Conservation (phyloP, 129 eudicot species). For the Escallonia herrerae region DNA sequence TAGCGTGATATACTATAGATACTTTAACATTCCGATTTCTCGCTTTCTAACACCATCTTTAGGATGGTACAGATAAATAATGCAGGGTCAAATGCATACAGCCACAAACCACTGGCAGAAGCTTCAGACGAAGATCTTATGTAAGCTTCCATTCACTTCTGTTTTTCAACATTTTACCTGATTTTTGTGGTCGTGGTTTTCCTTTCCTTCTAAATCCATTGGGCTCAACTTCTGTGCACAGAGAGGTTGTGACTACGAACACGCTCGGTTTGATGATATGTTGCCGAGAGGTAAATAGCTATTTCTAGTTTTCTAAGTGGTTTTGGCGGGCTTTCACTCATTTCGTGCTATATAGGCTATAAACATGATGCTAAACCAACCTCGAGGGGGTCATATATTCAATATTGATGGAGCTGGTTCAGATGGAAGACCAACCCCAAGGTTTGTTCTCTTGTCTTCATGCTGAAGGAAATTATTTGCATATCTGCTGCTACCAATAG, state of each 20-base stretch:
- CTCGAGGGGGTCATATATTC: constrained; percentile 88
- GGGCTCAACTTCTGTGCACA: constrained; percentile 19
- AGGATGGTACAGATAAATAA: constrained; percentile 81
- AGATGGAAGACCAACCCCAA: constrained; percentile 99
- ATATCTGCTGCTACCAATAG: no score
- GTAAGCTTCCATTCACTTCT: constrained; percentile 28
- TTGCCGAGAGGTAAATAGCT: constrained; percentile 80
- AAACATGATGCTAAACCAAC: constrained; percentile 81
- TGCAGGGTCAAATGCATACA: constrained; percentile 99
- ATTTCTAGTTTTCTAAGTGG: constrained; percentile 1
- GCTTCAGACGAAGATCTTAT: constrained; percentile 96
- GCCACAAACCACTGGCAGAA: constrained; percentile 85
- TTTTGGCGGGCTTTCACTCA: constrained; percentile 16
- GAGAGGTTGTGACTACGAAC: constrained; percentile 97
- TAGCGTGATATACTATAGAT: not conserved
- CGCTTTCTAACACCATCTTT: constrained; percentile 22
- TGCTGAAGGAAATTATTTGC: no score
- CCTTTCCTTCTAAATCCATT: not conserved
- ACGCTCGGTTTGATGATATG: constrained; percentile 99
- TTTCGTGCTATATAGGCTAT: constrained; percentile 59
- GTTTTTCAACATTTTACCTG: not conserved
- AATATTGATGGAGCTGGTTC: constrained; percentile 99
- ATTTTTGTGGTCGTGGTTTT: not conserved
- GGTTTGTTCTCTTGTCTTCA: constrained; percentile 31
- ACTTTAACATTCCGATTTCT: constrained; percentile 3